Percentiles rank a stretch among this genome's conserved stretches.
Conservation (phyloP, 2,329 filamentous ascomycete genomes). For the Mycosphaerella arachidis region DNA sequence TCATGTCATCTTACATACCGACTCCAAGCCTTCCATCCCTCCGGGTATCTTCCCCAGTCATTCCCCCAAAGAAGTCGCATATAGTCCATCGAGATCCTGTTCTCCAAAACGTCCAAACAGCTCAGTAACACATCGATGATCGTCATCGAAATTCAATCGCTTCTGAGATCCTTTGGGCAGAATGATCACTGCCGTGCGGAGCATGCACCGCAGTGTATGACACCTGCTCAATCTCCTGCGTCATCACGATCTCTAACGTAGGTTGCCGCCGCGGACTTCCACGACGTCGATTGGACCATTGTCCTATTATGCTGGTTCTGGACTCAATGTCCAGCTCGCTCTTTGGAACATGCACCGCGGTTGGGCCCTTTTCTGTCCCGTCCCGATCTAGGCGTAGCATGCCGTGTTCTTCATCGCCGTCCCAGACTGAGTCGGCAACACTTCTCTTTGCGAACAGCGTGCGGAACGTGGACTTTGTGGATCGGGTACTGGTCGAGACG, state of each 20-base stretch:
- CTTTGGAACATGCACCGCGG: background rate
- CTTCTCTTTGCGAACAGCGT: constrained; percentile 10
- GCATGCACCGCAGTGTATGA: constrained; percentile 4
- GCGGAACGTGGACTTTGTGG: constrained; percentile 10
- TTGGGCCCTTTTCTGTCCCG: background rate
- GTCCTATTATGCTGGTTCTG: background rate
- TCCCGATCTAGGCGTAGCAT: constrained; percentile 1
- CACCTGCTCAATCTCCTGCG: constrained; percentile 20
- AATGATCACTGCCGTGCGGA: background rate
- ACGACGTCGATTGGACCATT: background rate
- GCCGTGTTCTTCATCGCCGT: constrained; percentile 16
- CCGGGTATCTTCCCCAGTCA: too few species aligned
- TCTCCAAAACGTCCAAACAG: background rate
- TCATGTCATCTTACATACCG: too few species aligned
- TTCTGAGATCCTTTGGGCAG: background rate
- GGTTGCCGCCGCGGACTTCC: constrained; percentile 1
- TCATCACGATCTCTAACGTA: constrained; percentile 18
- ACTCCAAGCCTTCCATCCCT: too few species aligned
- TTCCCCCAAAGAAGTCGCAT: too few species aligned
- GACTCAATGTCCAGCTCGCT: background rate
- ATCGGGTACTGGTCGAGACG: background rate
- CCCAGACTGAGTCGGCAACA: constrained; percentile 14
- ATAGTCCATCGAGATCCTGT: background rate
- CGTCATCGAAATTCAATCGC: background rate
- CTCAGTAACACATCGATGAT: background rate